Conservation (phyloP, 768 basidiomycete genomes). For the Saitozyma podzolica region DNA sequence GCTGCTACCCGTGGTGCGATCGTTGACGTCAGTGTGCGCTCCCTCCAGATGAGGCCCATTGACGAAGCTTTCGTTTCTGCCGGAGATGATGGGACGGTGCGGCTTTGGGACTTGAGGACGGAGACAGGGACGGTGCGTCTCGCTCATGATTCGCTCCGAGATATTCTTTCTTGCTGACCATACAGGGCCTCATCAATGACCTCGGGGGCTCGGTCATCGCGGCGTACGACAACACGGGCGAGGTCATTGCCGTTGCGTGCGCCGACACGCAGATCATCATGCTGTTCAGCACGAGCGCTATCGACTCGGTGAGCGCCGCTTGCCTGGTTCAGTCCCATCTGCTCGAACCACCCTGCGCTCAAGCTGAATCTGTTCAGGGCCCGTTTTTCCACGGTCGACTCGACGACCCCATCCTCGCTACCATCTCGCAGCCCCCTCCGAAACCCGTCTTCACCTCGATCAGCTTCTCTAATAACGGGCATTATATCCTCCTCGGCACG, state of each 20-base stretch:
- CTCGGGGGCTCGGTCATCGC: conserved; percentile 47
- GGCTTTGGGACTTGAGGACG: conserved; percentile 89
- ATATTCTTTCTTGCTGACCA: conserved; percentile 1
- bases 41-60: conserved; percentile 84
- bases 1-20: conserved; percentile 8
- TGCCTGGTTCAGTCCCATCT: too few species aligned
- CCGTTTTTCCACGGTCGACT: conserved; percentile 83
- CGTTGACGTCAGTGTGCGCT: conserved; percentile 63
- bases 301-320: conserved; percentile 47
- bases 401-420: conserved; percentile 72
- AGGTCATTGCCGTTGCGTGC: conserved; percentile 44
- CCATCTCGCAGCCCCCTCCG: conserved; percentile 80
- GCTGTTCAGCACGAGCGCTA: conserved; percentile 32
- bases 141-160: background rate
- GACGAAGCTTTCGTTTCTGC: conserved; percentile 96
- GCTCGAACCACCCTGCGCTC: background rate
- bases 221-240: conserved; percentile 43
- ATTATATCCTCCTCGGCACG: conserved; percentile 87
- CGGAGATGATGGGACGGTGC: conserved; percentile 89
- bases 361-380: conserved; percentile 52
- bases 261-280: conserved; percentile 36
- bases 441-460: conserved; percentile 88
- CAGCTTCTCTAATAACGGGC: conserved; percentile 84
- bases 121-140: conserved; percentile 64
- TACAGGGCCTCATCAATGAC: conserved; percentile 43